These are phyloP conservation scores for Sabuloglossum arenarium DNA, from an alignment of 495 filamentous ascomycete species.

Conservation along the genomic window DNA sequence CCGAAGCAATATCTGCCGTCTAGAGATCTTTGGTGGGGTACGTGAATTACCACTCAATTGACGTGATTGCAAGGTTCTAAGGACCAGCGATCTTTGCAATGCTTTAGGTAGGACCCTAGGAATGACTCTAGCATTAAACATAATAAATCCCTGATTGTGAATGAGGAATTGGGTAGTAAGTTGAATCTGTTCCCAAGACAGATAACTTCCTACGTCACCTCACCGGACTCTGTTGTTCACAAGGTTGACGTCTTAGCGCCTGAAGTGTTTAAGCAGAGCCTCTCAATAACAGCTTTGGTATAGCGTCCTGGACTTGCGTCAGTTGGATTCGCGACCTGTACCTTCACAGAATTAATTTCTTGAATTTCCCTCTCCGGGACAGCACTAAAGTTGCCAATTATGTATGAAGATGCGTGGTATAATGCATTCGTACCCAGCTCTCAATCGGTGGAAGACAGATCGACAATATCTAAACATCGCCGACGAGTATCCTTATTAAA, in stretches of 20 bases:
- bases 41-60: not conserved
- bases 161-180: not conserved
- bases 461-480: slow-evolving; percentile 26
- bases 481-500: slow-evolving; percentile 44
- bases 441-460: slow-evolving; percentile 23
- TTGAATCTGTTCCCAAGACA: too few species aligned
- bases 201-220: not conserved
- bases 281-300: not conserved
- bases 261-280: not conserved
- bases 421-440: slow-evolving; percentile 34
- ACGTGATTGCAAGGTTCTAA: not conserved
- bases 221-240: too few species aligned
- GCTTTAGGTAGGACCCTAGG: not conserved
- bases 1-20: not conserved
- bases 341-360: not conserved
- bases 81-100: not conserved
- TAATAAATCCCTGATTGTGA: not conserved
- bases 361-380: not conserved
- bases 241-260: not conserved
- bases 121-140: not conserved
- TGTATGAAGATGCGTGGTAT: slow-evolving; percentile 65
- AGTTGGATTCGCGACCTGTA: not conserved
- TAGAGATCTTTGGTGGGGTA: not conserved
- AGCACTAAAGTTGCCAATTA: slow-evolving; percentile 12
- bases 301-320: not conserved